These are phyloP conservation scores for Plectosphaerella sp. DNA, from an alignment of 2,329 filamentous ascomycete species.

Conservation along the genomic window DNA sequence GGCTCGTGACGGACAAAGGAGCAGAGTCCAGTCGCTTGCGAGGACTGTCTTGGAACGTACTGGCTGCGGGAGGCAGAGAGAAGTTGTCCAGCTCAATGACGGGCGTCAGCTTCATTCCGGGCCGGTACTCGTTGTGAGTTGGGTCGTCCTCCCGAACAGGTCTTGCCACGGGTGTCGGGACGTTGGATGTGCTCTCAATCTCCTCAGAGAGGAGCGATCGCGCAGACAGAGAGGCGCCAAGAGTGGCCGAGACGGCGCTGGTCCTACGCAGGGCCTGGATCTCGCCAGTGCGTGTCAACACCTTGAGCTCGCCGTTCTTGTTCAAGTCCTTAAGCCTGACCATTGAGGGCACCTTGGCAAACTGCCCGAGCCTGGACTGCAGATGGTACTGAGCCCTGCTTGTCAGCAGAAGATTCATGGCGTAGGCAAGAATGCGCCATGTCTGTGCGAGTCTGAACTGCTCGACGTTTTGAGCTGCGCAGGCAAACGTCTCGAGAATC, in stretches of 20 bases:
- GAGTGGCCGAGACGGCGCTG: slow-evolving; percentile 19
- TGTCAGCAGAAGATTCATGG: slow-evolving; percentile 47
- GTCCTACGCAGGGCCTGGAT: slow-evolving; percentile 28
- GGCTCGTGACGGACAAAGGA: slow-evolving; percentile 46
- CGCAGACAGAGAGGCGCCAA: slow-evolving; percentile 25
- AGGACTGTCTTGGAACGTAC: slow-evolving; percentile 26
- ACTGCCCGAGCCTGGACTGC: slow-evolving; percentile 38
- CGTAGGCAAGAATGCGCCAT: slow-evolving; percentile 57
- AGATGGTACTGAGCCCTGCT: slow-evolving; percentile 55
- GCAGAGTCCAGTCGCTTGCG: slow-evolving; percentile 45
- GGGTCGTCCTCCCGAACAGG: slow-evolving; percentile 37
- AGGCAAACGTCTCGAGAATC: slow-evolving; percentile 54
- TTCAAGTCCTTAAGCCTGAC: slow-evolving; percentile 21
- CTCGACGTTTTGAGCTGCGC: slow-evolving; percentile 50
- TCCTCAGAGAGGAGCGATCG: slow-evolving; percentile 50
- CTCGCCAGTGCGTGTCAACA: slow-evolving; percentile 26
- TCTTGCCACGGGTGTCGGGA: slow-evolving; percentile 54
- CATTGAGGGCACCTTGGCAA: slow-evolving; percentile 21
- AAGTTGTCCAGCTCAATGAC: slow-evolving; percentile 48
- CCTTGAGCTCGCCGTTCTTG: slow-evolving; percentile 19
- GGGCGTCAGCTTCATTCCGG: slow-evolving; percentile 37
- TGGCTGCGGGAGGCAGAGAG: slow-evolving; percentile 41
- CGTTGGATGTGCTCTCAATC: slow-evolving; percentile 59
- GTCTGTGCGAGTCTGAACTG: slow-evolving; percentile 60
- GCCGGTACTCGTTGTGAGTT: slow-evolving; percentile 19